Evolutionary conservation across 805 yeast species (phyloP).

Genomic region (Teunomyces barrocoloradensis): DNA sequence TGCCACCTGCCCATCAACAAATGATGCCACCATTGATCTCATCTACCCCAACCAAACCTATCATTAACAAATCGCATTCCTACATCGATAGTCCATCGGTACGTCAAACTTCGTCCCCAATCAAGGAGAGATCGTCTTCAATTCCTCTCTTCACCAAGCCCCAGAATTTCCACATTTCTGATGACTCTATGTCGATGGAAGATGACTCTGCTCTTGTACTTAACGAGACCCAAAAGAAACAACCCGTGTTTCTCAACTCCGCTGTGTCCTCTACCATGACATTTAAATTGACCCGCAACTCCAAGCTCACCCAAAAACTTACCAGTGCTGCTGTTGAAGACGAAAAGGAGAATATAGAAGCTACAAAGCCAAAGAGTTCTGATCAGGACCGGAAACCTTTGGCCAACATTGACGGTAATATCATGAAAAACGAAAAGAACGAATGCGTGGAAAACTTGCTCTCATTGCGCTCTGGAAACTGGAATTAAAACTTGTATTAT

Average conservation of each 20-base stretch:
- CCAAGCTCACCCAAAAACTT: slow-evolving; percentile 26
- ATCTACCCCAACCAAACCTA: slow-evolving; percentile 15
- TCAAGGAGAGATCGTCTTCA: slow-evolving; percentile 7
- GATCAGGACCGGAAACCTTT: slow-evolving; percentile 19
- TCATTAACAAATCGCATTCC: slow-evolving; percentile 10
- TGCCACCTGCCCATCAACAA: not conserved
- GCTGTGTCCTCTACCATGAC: slow-evolving; percentile 30
- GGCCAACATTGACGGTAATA: slow-evolving; percentile 20
- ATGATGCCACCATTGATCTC: slow-evolving; percentile 8
- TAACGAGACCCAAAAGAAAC: slow-evolving; percentile 34
- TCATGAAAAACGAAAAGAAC: slow-evolving; percentile 12
- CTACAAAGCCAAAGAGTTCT: slow-evolving; percentile 5
- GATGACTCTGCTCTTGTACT: slow-evolving; percentile 11
- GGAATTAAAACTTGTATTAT: slow-evolving; percentile 15
- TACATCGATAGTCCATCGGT: slow-evolving; percentile 8
- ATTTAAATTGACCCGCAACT: slow-evolving; percentile 32
- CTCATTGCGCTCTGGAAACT: slow-evolving; percentile 35
- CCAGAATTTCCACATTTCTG: not conserved
- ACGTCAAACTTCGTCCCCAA: not conserved
- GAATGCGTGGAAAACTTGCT: slow-evolving; percentile 36
- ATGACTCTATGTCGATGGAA: slow-evolving; percentile 1
- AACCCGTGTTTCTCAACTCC: slow-evolving; percentile 30
- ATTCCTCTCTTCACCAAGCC: slow-evolving; percentile 7
- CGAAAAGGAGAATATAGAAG: slow-evolving; percentile 24
- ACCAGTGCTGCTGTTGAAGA: slow-evolving; percentile 19